phyloP scores from a whole-genome alignment of 306 rosid genomes.

The Lagenaria siceraria region DNA sequence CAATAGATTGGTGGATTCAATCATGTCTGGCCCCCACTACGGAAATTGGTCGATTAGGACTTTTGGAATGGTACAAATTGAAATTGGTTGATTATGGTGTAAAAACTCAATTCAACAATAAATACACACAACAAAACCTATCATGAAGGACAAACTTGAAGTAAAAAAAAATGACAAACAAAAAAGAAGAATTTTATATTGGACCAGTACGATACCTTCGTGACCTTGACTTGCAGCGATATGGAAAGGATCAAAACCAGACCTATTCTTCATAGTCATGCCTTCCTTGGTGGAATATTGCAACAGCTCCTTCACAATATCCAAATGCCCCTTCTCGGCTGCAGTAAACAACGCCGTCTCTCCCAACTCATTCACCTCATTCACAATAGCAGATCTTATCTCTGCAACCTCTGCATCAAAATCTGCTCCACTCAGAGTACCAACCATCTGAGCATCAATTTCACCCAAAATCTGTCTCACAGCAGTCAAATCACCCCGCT shows the following conservation, averaged over 20 bases:
- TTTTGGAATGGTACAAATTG: neutral
- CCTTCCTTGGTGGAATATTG: slow-evolving; percentile 35
- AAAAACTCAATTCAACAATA: neutral
- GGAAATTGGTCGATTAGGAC: neutral
- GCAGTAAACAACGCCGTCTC: slow-evolving; percentile 70
- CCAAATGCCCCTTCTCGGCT: slow-evolving; percentile 50
- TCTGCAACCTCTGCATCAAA: slow-evolving; percentile 56
- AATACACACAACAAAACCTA: neutral
- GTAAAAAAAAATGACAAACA: neutral
- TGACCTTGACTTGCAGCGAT: slow-evolving; percentile 78
- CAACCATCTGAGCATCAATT: slow-evolving; percentile 58
- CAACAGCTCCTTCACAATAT: slow-evolving; percentile 49
- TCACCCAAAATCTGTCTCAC: slow-evolving; percentile 38
- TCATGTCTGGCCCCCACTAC: neutral
- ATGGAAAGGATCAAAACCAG: slow-evolving; percentile 61
- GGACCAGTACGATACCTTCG: slow-evolving; percentile 28
- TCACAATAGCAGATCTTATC: slow-evolving; percentile 53
- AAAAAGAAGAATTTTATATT: neutral
- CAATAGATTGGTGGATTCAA: neutral
- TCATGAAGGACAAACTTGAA: neutral
- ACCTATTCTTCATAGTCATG: slow-evolving; percentile 40
- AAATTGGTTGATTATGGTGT: no score
- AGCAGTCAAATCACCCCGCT: slow-evolving; percentile 39
- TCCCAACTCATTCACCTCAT: slow-evolving; percentile 76
- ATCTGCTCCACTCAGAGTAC: slow-evolving; percentile 41